These are phyloP conservation scores for Vanrija sp. DNA, from an alignment of 1,284 basidiomycete species.

Conservation along the genomic window DNA sequence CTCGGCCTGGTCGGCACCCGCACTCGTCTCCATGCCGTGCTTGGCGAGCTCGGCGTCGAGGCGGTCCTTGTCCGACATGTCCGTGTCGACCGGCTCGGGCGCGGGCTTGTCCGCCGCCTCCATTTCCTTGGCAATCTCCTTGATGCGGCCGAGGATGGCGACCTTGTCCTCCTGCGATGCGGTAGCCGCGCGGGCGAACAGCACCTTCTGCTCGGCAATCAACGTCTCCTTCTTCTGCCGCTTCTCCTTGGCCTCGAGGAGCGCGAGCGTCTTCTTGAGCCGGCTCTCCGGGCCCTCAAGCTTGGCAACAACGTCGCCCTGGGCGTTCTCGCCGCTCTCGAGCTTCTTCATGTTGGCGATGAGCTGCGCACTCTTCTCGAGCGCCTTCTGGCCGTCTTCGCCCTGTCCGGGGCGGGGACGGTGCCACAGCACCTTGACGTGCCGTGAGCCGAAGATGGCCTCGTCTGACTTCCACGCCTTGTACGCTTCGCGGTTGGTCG, in stretches of 20 bases:
- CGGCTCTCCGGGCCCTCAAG: constrained; percentile 35
- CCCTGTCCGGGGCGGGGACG: constrained; percentile 83
- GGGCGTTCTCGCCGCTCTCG: constrained; percentile 26
- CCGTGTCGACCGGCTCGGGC: constrained; percentile 44
- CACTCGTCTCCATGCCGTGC: constrained; percentile 56
- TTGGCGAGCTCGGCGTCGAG: constrained; percentile 59
- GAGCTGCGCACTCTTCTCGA: constrained; percentile 70
- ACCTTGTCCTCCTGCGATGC: constrained; percentile 64
- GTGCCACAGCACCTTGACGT: constrained; percentile 94
- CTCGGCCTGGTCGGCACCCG: constrained; percentile 51
- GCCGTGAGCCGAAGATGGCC: constrained; percentile 87
- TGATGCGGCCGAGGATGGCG: constrained; percentile 68
- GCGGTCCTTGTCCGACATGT: constrained; percentile 38
- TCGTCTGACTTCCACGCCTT: constrained; percentile 88
- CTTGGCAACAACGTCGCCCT: constrained; percentile 28
- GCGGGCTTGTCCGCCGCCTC: constrained; percentile 49
- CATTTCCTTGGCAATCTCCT: constrained; percentile 78
- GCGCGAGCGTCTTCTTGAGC: constrained; percentile 34
- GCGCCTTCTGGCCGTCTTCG: constrained; percentile 63
- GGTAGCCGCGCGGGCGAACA: constrained; percentile 68
- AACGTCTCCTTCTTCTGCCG: constrained; percentile 74
- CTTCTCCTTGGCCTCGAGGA: constrained; percentile 55
- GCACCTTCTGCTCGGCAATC: constrained; percentile 82
- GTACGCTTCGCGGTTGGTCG: constrained; percentile 77
- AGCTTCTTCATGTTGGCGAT: constrained; percentile 59